Evolutionary conservation across 2,329 filamentous ascomycete species (phyloP), one percentile per base, ranked within the genome.

Genomic region (Fusarium sublunatum): DNA sequence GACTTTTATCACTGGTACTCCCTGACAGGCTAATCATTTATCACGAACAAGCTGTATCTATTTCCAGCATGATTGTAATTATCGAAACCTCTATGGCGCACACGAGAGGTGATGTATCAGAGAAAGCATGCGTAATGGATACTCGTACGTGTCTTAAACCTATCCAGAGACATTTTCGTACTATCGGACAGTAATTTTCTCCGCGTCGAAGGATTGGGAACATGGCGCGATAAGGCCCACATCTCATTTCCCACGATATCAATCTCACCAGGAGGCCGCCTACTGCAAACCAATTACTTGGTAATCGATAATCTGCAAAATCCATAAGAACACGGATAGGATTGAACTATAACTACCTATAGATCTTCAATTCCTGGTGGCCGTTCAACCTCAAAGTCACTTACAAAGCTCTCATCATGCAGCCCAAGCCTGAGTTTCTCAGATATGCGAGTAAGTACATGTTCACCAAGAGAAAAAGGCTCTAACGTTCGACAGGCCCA

Each of bases 201-300:
- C 36, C 43, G 42, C 3, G 5, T 43, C 9, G 1, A 43, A 51
- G 55, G 35, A 61, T 64, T 15, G 29, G 6, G 12, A n/a, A 29
- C n/a, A 6, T 41, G 39, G 31, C 31, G 22, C 31, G 10, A 55
- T 35, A 2, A 12, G 6, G 46, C 32, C 53, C 46, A 55, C 52
- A 55, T 50, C 46, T 51, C 32, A 55, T 45, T 62, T 53, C 47
- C 24, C 19, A 22, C 25, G 32, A 31, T 19, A 19, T 3, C 44
- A 41, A 40, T 48, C 29, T 62, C 34, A 36, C 24, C 29, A n/a
- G 47, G 62, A 59, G 62, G 62, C 62, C 62, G 62, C 62, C 61
- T 32, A 28, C 11, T 24, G 5, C 26, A n/a, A 54, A 8, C 9
- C 40, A 47, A 32, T 46, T 32, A 13, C 44, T 31, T 22, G 5